A percentile compares a stretch with the other conserved stretches of the same genome.
These are phyloP conservation scores for Beauveria varroae DNA, from an alignment of 2,329 filamentous ascomycete genomes.

Conservation along the genomic window DNA sequence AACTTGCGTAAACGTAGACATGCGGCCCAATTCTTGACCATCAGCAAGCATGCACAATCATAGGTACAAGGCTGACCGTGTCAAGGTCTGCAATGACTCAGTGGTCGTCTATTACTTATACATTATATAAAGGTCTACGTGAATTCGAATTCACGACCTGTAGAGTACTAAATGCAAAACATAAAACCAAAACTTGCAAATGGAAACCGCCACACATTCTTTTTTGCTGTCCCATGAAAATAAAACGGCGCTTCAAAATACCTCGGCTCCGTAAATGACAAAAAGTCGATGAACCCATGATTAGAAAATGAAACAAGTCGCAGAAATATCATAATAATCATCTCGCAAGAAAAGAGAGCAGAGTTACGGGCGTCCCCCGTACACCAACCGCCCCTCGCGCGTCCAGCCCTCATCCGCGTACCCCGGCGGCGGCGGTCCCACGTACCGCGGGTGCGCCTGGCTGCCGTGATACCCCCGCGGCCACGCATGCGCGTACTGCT, in stretches of 20 bases:
- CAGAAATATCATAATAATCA: background rate
- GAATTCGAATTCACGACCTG: background rate
- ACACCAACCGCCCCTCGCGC: background rate
- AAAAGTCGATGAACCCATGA: too few relatives aligned
- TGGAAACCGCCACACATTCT: background rate
- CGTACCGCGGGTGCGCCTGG: background rate
- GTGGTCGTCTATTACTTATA: constrained; percentile 7
- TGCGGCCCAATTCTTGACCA: too few relatives aligned
- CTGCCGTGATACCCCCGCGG: background rate
- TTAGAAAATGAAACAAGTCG: too few relatives aligned
- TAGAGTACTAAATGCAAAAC: background rate
- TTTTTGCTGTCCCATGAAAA: background rate
- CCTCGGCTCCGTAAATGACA: background rate
- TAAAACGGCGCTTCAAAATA: background rate
- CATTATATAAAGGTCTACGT: background rate
- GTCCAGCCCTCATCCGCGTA: background rate
- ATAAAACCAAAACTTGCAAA: background rate
- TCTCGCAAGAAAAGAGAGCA: background rate
- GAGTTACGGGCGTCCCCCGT: background rate
- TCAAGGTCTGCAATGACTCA: background rate
- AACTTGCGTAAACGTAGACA: too few relatives aligned
- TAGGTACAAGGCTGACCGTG: too few relatives aligned
- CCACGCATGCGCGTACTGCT: constrained; percentile 2
- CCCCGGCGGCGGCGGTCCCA: background rate
- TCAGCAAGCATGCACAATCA: too few relatives aligned